phyloP scores from a whole-genome alignment of 805 yeast species.

The Clavispora asparagi region DNA sequence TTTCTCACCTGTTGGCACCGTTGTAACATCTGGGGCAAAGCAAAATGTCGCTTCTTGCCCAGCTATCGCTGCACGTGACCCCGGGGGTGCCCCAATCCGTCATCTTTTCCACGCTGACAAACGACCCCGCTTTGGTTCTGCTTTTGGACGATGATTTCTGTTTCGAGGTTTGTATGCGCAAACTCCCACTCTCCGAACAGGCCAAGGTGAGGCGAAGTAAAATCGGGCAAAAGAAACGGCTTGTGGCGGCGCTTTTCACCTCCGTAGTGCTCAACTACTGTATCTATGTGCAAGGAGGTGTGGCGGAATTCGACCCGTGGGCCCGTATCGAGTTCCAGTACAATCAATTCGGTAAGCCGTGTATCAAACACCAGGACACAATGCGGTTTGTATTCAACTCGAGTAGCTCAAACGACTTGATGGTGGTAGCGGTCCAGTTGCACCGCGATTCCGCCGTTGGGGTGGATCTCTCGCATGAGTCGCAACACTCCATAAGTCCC shows the following conservation, averaged over 20 bases:
- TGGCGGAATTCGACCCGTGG: constrained; percentile 16
- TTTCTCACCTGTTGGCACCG: too few relatives aligned
- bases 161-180: constrained; percentile 47
- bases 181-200: constrained; percentile 40
- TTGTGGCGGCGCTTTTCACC: constrained; percentile 45
- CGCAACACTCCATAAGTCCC: constrained; percentile 20
- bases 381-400: constrained; percentile 44
- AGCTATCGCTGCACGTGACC: not conserved
- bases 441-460: constrained; percentile 22
- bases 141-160: constrained; percentile 27
- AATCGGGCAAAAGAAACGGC: constrained; percentile 24
- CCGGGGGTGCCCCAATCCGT: not conserved
- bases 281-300: constrained; percentile 10
- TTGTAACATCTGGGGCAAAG: not conserved
- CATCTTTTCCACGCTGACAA: constrained; percentile 12
- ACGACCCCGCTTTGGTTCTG: constrained; percentile 1
- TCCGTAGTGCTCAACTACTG: constrained; percentile 34
- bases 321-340: constrained; percentile 20
- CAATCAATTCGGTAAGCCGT: constrained; percentile 57
- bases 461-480: constrained; percentile 35
- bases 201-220: constrained; percentile 35
- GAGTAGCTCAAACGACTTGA: constrained; percentile 51
- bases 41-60: not conserved
- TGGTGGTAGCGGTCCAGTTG: constrained; percentile 41
- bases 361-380: constrained; percentile 17